These are phyloP conservation scores for Helianthus tuberosus DNA, from an alignment of 129 eudicot species.

Conservation along the genomic window DNA sequence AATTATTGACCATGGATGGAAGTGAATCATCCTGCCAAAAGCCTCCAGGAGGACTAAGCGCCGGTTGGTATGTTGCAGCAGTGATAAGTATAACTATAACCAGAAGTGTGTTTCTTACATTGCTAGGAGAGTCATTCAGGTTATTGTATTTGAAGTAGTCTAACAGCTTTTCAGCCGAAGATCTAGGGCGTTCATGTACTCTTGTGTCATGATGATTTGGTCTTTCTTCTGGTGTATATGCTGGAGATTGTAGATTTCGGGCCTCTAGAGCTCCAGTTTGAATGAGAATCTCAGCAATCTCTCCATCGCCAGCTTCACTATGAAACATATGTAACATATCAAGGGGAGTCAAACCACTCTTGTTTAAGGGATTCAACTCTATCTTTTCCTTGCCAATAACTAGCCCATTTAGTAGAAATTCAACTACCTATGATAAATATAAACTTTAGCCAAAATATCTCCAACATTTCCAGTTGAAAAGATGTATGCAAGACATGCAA, in stretches of 20 bases:
- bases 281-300: constrained; percentile 30
- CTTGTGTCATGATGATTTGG: not conserved
- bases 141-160: constrained; percentile 38
- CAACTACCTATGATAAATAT: constrained; percentile 26
- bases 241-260: constrained; percentile 15
- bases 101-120: constrained; percentile 34
- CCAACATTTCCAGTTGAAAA: not conserved
- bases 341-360: constrained; percentile 38
- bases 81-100: constrained; percentile 41
- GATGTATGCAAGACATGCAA: not conserved
- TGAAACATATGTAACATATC: constrained; percentile 30
- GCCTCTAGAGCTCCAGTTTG: constrained; percentile 34
- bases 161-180: constrained; percentile 13
- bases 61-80: constrained; percentile 50
- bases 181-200: not conserved
- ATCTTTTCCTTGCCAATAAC: constrained; percentile 17
- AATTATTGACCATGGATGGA: not conserved
- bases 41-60: constrained; percentile 54
- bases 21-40: constrained; percentile 38
- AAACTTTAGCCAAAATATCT: not conserved
- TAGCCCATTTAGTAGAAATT: constrained; percentile 31
- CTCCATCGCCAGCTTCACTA: constrained; percentile 41
- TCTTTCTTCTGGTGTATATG: constrained; percentile 2
- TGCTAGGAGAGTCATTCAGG: constrained; percentile 40
- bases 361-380: constrained; percentile 32